Base-by-base conservation (phyloP, 1,284 basidiomycete genomes). In the Violaceomyces palustris region DNA sequence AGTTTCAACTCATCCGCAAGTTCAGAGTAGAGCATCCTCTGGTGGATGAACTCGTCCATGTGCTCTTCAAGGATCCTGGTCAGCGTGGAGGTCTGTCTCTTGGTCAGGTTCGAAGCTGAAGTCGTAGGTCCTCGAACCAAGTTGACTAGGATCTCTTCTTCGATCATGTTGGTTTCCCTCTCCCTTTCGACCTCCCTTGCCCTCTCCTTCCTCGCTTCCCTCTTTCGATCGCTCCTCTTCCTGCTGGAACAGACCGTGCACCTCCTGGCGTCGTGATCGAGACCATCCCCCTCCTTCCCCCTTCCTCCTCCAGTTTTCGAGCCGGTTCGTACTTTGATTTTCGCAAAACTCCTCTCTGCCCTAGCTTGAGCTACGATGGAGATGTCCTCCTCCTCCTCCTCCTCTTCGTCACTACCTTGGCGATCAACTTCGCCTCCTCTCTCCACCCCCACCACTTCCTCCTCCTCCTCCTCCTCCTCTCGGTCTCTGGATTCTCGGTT, bases 1-100 rank as follows among this genome's bases (percentile, higher is more conserved):
- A 33, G 21, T 39, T 72, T 72, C 17, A 71, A 45, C 42, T 72
- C 69, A 30, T 72, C 69, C 2, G 69, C 69, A 15, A 72, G 56
- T 35, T 72, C 68, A 2, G 52, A 42, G 37, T 71, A 72, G 11
- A 69, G 52, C 55, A 56, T 50, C 4, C 62, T 42, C 24, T 65
- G 61, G 37, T 71, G 69, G 14, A 65, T 14, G 32, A 72, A 72
- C 39, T 72, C 69, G 34, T 69, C 64, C 42, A 61, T 44, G 37
- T 72, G 66, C 37, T 71, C 62, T 18, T 54, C 27, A n/a, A 68
- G 32, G 1, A 61, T 46, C 35, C 32, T 33, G 6, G 21, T 29
- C 14, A 66, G 42, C 21, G 37, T 35, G 3, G 23, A 18, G 6
- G 30, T 2, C 21, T 49, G 42, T 27, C n/a, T n/a, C n/a, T n/a